These are phyloP conservation scores for Carallia brachiata DNA, from an alignment of 345 rosid genomes.

Conservation along the genomic window DNA sequence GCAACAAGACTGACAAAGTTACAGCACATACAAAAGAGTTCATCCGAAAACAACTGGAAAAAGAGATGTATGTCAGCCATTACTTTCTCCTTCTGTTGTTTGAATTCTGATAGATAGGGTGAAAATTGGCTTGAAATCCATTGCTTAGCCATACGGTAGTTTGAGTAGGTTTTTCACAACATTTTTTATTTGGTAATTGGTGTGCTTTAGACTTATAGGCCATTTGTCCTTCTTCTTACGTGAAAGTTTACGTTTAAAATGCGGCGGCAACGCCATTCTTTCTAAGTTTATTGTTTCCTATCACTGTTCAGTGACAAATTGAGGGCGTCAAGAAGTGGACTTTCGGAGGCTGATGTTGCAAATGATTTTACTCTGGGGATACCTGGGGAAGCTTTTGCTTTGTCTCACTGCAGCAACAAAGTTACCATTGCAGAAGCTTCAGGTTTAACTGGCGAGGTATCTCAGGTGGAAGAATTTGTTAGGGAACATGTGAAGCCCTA, in stretches of 20 bases:
- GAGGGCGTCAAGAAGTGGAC: slow-evolving; percentile 59
- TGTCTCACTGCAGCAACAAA: slow-evolving; percentile 67
- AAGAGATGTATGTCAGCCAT: slow-evolving; percentile 64
- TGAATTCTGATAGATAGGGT: not conserved
- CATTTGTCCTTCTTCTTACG: not conserved
- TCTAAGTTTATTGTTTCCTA: slow-evolving; percentile 6
- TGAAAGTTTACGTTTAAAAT: not conserved
- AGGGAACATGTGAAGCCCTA: slow-evolving; percentile 70
- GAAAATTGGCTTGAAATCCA: not conserved
- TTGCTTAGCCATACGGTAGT: not conserved
- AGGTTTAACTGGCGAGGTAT: slow-evolving; percentile 62
- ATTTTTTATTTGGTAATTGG: not conserved
- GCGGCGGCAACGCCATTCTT: not conserved
- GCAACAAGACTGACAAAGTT: slow-evolving; percentile 93
- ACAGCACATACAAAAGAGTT: slow-evolving; percentile 93
- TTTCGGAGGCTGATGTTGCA: slow-evolving; percentile 78
- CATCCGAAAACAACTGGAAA: slow-evolving; percentile 85
- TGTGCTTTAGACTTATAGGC: not conserved
- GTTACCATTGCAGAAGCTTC: slow-evolving; percentile 76
- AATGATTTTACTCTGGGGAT: slow-evolving; percentile 70
- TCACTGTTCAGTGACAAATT: slow-evolving; percentile 57
- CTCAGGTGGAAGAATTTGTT: slow-evolving; percentile 67
- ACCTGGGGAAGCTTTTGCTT: slow-evolving; percentile 64
- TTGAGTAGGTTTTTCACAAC: not conserved
- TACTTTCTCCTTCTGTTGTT: not conserved